Evolutionary conservation across 2,329 filamentous ascomycete genomes (phyloP).

Genomic region (Arthrobotrys musiformis): DNA sequence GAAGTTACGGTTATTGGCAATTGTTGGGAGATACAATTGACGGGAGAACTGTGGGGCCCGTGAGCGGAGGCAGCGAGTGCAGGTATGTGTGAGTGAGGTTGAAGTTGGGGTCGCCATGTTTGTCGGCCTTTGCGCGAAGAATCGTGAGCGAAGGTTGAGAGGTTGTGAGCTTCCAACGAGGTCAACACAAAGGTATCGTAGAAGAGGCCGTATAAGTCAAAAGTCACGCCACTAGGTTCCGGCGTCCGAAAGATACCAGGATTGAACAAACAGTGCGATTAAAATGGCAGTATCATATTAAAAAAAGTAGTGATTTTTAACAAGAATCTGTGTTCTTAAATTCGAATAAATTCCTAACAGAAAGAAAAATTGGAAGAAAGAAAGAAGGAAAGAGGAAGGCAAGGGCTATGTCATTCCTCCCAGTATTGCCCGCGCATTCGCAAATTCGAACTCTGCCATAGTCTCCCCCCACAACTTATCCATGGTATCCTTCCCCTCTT

Average conservation of each 20-base stretch:
- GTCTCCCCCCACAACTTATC: slow-evolving; percentile 64
- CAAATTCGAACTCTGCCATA: slow-evolving; percentile 62
- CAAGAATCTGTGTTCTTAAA: neutral
- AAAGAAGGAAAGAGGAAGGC: neutral
- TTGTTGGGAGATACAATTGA: neutral
- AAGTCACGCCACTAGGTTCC: slow-evolving; percentile 10
- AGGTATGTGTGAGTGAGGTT: slow-evolving; percentile 8
- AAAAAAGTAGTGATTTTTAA: neutral
- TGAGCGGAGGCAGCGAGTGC: slow-evolving; percentile 24
- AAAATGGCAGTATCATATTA: too few relatives aligned
- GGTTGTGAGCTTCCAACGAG: slow-evolving; percentile 4
- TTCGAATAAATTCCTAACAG: neutral
- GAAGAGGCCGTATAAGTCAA: neutral
- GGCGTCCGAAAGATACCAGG: neutral
- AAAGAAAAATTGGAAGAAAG: neutral
- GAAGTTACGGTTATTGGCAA: slow-evolving; percentile 68
- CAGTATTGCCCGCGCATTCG: slow-evolving; percentile 50
- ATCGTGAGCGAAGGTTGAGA: slow-evolving; percentile 3
- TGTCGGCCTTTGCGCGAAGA: neutral
- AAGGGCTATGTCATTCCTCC: slow-evolving; percentile 14
- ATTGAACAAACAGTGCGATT: neutral
- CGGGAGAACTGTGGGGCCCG: neutral
- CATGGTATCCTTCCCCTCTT: slow-evolving; percentile 61
- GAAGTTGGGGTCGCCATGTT: slow-evolving; percentile 30
- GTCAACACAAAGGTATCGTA: slow-evolving; percentile 1